These are phyloP conservation scores for Panaeolus cyanescens DNA, from an alignment of 768 basidiomycete genomes.

Conservation along the genomic window DNA sequence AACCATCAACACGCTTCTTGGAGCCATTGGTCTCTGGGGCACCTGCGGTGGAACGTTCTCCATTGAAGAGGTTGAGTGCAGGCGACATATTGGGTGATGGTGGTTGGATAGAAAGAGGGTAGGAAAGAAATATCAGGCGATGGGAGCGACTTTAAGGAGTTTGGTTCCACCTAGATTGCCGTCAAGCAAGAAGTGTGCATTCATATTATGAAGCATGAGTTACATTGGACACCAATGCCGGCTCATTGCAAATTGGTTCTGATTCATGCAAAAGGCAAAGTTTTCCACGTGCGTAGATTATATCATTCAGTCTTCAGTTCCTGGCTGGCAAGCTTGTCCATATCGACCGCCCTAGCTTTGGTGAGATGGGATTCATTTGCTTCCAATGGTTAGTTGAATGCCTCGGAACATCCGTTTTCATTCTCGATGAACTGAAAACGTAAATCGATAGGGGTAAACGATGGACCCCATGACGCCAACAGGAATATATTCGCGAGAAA, in stretches of 20 bases:
- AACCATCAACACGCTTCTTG: conserved; percentile 46
- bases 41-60: background rate
- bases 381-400: background rate
- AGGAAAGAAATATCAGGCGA: background rate
- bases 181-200: background rate
- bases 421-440: background rate
- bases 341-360: background rate
- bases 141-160: background rate
- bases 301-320: background rate
- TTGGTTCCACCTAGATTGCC: background rate
- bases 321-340: background rate
- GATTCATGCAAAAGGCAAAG: background rate
- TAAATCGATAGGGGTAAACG: background rate
- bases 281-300: background rate
- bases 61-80: conserved; percentile 8
- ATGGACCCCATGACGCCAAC: background rate
- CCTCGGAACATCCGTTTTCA: background rate
- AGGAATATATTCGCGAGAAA: background rate
- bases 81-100: conserved; percentile 15
- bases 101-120: background rate
- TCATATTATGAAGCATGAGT: background rate
- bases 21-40: conserved; percentile 5
- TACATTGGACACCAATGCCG: background rate
- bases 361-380: background rate
- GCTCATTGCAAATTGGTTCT: background rate